Percentiles rank a stretch among this genome's conserved stretches.
Evolutionary conservation across 768 basidiomycete species (phyloP).

Genomic region (Austroboletus festivus): DNA sequence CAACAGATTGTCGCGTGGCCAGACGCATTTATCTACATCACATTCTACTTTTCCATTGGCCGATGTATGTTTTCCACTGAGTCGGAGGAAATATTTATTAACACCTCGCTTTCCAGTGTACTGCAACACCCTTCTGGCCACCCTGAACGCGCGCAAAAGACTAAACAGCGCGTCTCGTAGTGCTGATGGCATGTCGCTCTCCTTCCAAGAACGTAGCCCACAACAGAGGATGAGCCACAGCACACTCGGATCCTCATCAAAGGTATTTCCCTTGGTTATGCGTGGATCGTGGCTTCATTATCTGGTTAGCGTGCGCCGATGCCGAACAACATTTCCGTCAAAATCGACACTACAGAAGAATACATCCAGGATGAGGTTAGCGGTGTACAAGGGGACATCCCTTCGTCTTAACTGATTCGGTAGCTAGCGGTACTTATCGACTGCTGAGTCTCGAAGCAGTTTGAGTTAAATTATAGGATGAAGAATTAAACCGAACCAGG

Average conservation of each 20-base stretch:
- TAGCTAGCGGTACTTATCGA: too few species aligned
- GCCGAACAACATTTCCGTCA: slow-evolving; percentile 57
- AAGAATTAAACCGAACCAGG: too few species aligned
- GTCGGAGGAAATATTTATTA: not conserved
- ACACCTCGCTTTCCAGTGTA: slow-evolving; percentile 39
- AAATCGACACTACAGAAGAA: slow-evolving; percentile 54
- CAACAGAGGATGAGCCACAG: slow-evolving; percentile 8
- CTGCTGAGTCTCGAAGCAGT: too few species aligned
- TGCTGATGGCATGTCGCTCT: slow-evolving; percentile 16
- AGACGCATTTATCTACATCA: slow-evolving; percentile 52
- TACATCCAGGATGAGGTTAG: too few species aligned
- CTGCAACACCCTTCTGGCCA: slow-evolving; percentile 58
- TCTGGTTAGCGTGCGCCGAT: slow-evolving; percentile 14
- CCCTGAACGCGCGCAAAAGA: slow-evolving; percentile 52
- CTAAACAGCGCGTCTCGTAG: slow-evolving; percentile 29
- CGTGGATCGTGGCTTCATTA: not conserved
- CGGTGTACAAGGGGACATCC: too few species aligned
- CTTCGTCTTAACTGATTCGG: too few species aligned
- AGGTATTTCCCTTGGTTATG: not conserved
- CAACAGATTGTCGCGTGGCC: slow-evolving; percentile 46
- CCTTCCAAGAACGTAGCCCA: slow-evolving; percentile 5
- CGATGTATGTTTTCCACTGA: slow-evolving; percentile 40
- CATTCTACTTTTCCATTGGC: slow-evolving; percentile 59
- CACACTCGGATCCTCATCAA: not conserved
- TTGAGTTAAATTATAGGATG: too few species aligned